Conservation (phyloP, 2,329 filamentous ascomycete species). For the Alternaria angustiovoidea region DNA sequence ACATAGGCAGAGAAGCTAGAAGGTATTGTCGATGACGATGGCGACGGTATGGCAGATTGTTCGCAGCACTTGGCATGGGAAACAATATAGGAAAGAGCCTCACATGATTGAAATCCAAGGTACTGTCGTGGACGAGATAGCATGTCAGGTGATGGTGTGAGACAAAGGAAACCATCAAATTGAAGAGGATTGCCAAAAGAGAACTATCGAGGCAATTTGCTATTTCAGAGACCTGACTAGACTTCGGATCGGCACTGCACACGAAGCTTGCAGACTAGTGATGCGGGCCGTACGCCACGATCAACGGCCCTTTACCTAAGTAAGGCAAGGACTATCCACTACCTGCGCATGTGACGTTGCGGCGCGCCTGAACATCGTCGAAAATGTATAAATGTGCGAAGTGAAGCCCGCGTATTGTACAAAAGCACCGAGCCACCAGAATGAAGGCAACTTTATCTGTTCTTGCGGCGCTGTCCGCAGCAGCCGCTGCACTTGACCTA, state of each 20-base stretch:
- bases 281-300: neutral
- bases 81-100: too few relatives aligned
- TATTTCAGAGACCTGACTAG: neutral
- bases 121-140: too few relatives aligned
- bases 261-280: neutral
- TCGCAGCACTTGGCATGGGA: too few relatives aligned
- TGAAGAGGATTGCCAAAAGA: neutral
- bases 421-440: neutral
- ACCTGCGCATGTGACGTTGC: neutral
- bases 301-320: neutral
- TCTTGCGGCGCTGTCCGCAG: neutral
- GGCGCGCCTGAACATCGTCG: neutral
- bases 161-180: too few relatives aligned
- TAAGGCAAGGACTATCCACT: neutral
- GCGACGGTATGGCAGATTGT: too few relatives aligned
- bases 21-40: too few relatives aligned
- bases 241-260: neutral
- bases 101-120: too few relatives aligned
- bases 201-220: neutral
- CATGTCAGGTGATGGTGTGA: too few relatives aligned
- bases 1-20: too few relatives aligned
- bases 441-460: neutral
- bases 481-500: neutral
- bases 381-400: neutral
- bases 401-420: rapidly evolving